A percentile compares a stretch with the other conserved stretches of the same genome.
phyloP scores from a whole-genome alignment of 1,284 basidiomycete genomes.

The Termitomyces sp. region DNA sequence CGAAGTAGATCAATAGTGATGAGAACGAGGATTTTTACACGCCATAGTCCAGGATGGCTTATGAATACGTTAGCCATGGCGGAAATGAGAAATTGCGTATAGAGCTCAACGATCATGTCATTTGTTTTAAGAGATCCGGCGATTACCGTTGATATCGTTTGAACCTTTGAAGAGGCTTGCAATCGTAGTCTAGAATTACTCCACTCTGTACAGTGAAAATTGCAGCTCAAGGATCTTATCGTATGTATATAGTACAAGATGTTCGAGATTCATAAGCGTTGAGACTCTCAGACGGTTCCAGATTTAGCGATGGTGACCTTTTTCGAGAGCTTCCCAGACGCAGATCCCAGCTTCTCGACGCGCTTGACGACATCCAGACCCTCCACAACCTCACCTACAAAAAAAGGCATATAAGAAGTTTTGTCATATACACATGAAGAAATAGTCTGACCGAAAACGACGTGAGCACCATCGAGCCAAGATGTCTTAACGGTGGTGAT shows the following conservation, averaged over 20 bases:
- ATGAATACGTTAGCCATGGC: constrained; percentile 33
- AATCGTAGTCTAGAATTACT: not conserved
- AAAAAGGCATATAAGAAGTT: not conserved
- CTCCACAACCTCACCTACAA: constrained; percentile 55
- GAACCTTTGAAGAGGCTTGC: no score
- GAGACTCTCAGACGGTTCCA: constrained; percentile 42
- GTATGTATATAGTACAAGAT: constrained; percentile 12
- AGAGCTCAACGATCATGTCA: constrained; percentile 12
- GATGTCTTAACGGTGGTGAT: constrained; percentile 72
- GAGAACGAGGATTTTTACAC: constrained; percentile 2
- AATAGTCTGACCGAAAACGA: constrained; percentile 66
- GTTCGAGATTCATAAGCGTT: not conserved
- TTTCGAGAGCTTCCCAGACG: constrained; percentile 40
- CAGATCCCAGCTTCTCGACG: constrained; percentile 58
- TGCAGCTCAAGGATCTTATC: not conserved
- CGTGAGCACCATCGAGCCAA: constrained; percentile 72
- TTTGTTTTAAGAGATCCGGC: constrained; percentile 15
- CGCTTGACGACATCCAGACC: constrained; percentile 55
- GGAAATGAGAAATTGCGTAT: constrained; percentile 14
- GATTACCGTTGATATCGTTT: constrained; percentile 8
- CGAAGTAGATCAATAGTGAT: constrained; percentile 50
- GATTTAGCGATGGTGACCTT: constrained; percentile 47
- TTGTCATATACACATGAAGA: not conserved
- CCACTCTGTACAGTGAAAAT: not conserved
- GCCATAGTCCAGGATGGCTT: constrained; percentile 14